A percentile compares a stretch with the other conserved stretches of the same genome.
These are phyloP conservation scores for Colletotrichum eleusines DNA, from an alignment of 2,329 filamentous ascomycete species.

Conservation along the genomic window DNA sequence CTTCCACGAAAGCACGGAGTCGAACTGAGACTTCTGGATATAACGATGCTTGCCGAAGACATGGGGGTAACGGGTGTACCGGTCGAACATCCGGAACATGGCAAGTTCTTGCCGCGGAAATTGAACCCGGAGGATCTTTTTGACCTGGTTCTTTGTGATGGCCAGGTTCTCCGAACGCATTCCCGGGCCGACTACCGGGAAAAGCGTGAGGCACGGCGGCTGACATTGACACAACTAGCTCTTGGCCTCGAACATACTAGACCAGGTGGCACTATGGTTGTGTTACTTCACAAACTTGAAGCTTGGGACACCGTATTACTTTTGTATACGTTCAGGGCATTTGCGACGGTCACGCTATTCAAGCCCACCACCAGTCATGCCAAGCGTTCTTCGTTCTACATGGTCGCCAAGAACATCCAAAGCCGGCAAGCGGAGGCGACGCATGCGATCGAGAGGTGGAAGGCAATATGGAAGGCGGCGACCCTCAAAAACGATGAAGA, in stretches of 20 bases:
- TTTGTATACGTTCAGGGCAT: conserved; percentile 55
- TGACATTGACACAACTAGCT: conserved; percentile 55
- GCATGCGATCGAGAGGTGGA: conserved; percentile 55
- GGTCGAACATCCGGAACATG: conserved; percentile 48
- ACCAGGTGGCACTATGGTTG: conserved; percentile 62
- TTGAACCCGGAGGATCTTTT: conserved; percentile 48
- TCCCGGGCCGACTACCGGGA: conserved; percentile 49
- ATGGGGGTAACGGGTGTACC: conserved; percentile 53
- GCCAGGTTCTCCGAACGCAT: conserved; percentile 43
- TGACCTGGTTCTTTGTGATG: conserved; percentile 60
- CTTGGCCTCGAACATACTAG: conserved; percentile 60
- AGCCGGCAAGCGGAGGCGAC: conserved; percentile 49
- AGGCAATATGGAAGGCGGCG: conserved; percentile 52
- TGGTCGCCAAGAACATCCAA: conserved; percentile 60
- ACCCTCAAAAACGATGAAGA: no score
- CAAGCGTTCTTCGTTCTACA: conserved; percentile 64
- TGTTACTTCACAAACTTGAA: conserved; percentile 64
- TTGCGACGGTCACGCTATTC: conserved; percentile 56
- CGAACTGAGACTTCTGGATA: conserved; percentile 53
- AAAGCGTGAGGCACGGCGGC: conserved; percentile 51
- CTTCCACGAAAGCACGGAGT: conserved; percentile 44
- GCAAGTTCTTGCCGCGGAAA: conserved; percentile 47
- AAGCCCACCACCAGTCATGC: conserved; percentile 58
- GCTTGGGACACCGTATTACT: conserved; percentile 52
- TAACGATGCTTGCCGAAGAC: conserved; percentile 64